Conservation (phyloP, 768 basidiomycete genomes). For the Trametes meyenii region DNA sequence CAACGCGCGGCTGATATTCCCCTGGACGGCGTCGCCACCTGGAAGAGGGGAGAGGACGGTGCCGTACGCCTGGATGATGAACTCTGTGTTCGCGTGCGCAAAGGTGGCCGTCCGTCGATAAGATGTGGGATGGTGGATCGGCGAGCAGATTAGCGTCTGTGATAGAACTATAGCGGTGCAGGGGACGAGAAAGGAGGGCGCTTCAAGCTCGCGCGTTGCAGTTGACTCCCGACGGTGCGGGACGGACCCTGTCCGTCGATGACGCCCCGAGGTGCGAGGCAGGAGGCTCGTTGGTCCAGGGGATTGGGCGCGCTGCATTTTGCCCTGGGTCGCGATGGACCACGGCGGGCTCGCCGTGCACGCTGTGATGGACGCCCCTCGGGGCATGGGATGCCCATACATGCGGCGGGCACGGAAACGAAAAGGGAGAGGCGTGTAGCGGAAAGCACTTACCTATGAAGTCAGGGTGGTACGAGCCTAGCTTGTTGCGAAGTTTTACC, state of each 20-base stretch:
- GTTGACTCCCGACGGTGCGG: slow-evolving; percentile 7
- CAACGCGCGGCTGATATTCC: slow-evolving; percentile 82
- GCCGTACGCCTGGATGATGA: slow-evolving; percentile 88
- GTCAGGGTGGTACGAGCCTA: slow-evolving; percentile 89
- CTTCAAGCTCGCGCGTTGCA: not conserved
- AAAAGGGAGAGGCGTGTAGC: slow-evolving; percentile 9
- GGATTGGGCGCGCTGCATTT: slow-evolving; percentile 13
- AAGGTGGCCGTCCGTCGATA: slow-evolving; percentile 1
- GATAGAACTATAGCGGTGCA: slow-evolving; percentile 7
- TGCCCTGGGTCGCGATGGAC: not conserved
- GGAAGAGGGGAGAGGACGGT: slow-evolving; percentile 76
- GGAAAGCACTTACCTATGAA: slow-evolving; percentile 77
- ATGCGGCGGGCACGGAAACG: slow-evolving; percentile 9
- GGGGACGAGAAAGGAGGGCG: not conserved
- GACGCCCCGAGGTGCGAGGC: not conserved
- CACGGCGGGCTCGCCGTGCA: not conserved
- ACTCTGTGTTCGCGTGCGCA: slow-evolving; percentile 48
- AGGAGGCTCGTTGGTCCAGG: slow-evolving; percentile 7
- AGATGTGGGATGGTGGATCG: slow-evolving; percentile 2
- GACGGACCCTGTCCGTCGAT: not conserved
- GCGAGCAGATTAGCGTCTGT: slow-evolving; percentile 8
- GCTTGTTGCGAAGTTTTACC: slow-evolving; percentile 86
- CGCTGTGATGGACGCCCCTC: too few relatives aligned
- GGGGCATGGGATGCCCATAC: not conserved
- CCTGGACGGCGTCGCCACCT: slow-evolving; percentile 61